Evolutionary conservation across 2,329 filamentous ascomycete genomes (phyloP).

Genomic region (Penicillium crustosum): DNA sequence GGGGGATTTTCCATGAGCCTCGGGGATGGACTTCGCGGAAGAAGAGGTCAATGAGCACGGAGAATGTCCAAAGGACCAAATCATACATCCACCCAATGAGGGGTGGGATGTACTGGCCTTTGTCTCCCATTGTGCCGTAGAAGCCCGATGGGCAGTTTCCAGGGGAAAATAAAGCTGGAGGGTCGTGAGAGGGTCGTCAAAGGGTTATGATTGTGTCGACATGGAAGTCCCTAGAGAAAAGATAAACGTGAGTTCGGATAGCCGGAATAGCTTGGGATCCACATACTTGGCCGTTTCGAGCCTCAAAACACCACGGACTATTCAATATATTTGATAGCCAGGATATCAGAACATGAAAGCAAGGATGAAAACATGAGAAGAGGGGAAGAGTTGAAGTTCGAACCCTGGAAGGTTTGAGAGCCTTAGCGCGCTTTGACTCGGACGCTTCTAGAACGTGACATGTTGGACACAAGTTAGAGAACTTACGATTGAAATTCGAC

Average conservation of each 20-base stretch:
- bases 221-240: conserved; percentile 6
- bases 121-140: conserved; percentile 34
- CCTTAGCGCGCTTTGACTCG: conserved; percentile 15
- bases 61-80: conserved; percentile 51
- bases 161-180: neutral
- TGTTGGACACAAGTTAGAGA: neutral
- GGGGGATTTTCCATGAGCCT: conserved; percentile 91
- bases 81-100: conserved; percentile 54
- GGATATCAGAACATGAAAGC: conserved; percentile 2
- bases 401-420: conserved; percentile 19
- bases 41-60: conserved; percentile 86
- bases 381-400: conserved; percentile 9
- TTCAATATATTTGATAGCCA: neutral
- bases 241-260: conserved; percentile 1
- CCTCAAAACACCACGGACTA: neutral
- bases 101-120: conserved; percentile 41
- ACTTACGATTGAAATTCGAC: neutral
- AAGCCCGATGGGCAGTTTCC: neutral
- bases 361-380: neutral
- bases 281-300: neutral
- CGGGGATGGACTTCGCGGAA: conserved; percentile 96
- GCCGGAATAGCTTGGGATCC: conserved; percentile 6
- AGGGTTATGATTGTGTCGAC: conserved; percentile 8
- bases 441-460: conserved; percentile 24
- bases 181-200: neutral